A percentile compares a stretch with the other conserved stretches of the same genome.
Conservation (phyloP, 768 basidiomycete species). For the Leucosporidium yakuticum region DNA sequence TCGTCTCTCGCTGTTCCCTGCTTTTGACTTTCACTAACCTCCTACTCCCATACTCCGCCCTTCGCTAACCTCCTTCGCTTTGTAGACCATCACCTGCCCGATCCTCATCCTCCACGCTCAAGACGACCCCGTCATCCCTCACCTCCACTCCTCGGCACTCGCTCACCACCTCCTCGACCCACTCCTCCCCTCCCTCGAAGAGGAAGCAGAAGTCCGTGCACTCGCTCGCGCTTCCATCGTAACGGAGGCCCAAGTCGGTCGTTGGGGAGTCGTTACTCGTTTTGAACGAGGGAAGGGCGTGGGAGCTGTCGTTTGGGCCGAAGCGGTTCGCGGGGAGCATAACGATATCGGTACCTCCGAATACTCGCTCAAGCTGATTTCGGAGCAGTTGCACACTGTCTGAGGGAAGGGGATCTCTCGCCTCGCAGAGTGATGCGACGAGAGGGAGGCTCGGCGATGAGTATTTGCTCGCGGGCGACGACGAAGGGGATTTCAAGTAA, state of each 20-base stretch:
- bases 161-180: constrained; percentile 9
- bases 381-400: not conserved
- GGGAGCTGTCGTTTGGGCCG: constrained; percentile 24
- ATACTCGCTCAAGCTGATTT: not conserved
- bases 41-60: no score
- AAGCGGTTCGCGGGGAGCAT: constrained; percentile 20
- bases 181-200: not conserved
- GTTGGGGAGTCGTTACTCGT: constrained; percentile 23
- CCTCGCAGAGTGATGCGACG: not conserved
- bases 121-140: constrained; percentile 28
- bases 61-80: no score
- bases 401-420: no score
- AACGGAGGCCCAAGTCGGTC: constrained; percentile 1
- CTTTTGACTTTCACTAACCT: not conserved
- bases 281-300: constrained; percentile 15
- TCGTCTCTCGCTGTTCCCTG: no score
- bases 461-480: no score
- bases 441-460: no score
- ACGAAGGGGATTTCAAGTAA: no score
- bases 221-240: not conserved
- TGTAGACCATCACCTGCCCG: constrained; percentile 11
- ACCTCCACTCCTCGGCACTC: constrained; percentile 14
- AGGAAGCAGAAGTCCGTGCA: not conserved
- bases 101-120: constrained; percentile 32
- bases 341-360: constrained; percentile 22